phyloP scores from a whole-genome alignment of 352 stramenopile genomes.

The Elongisporangium prolatum region DNA sequence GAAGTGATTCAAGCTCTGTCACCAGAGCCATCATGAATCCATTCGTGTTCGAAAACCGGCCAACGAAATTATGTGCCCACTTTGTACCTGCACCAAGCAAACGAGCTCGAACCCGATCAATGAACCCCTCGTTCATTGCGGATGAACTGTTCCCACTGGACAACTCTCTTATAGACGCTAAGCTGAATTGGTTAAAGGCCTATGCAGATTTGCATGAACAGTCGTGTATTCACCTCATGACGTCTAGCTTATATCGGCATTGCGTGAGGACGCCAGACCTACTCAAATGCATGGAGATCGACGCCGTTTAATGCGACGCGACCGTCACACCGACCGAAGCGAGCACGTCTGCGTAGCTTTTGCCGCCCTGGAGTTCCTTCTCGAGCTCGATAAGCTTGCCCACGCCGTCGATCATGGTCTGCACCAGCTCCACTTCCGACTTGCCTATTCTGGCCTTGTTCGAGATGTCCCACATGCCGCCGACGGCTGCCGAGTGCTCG shows the following conservation, averaged over 20 bases:
- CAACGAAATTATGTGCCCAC: conserved; percentile 40
- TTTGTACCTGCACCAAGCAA: conserved; percentile 34
- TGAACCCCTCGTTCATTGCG: conserved; percentile 16
- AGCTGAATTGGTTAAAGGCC: too few species aligned
- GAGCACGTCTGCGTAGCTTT: conserved; percentile 60
- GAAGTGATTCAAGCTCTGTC: conserved; percentile 39
- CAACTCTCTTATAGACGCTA: too few species aligned
- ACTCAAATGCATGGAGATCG: background rate
- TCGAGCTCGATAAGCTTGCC: conserved; percentile 90
- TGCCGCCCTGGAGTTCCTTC: conserved; percentile 74
- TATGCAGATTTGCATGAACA: background rate
- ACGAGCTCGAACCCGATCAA: conserved; percentile 40
- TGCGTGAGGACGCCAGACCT: background rate
- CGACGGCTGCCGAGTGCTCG: conserved; percentile 75
- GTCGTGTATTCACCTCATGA: background rate
- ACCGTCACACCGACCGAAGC: conserved; percentile 44
- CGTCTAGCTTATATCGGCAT: background rate
- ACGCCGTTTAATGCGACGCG: background rate
- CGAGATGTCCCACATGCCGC: conserved; percentile 92
- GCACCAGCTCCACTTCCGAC: conserved; percentile 92
- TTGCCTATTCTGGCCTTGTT: conserved; percentile 93
- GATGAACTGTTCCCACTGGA: too few species aligned
- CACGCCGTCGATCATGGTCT: conserved; percentile 95
- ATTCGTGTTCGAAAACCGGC: conserved; percentile 31
- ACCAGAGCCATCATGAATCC: conserved; percentile 50